A percentile compares a stretch with the other conserved stretches of the same genome.
phyloP scores from a whole-genome alignment of 192 early-diverging fungal species.

The Rhizophlyctis rosea region DNA sequence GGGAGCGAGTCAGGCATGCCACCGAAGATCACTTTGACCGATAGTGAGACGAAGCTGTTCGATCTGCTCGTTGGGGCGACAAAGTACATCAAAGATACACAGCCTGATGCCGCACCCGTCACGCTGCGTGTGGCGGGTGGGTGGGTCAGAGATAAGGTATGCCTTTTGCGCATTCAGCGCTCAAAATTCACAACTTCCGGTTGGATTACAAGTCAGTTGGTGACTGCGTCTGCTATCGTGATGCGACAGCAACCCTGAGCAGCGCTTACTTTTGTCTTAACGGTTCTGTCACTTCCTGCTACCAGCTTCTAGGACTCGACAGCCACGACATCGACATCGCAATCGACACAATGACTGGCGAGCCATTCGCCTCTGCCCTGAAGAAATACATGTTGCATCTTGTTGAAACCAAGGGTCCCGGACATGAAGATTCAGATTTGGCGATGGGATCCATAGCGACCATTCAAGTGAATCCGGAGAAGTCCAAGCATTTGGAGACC shows the following conservation, averaged over 20 bases:
- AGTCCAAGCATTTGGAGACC: conserved; percentile 97
- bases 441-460: conserved; percentile 60
- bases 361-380: conserved; percentile 78
- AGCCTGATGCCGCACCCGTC: conserved; percentile 49
- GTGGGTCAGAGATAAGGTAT: conserved; percentile 99
- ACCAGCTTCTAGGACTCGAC: conserved; percentile 75
- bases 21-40: too few relatives aligned
- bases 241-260: not conserved
- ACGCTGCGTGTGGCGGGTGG: conserved; percentile 91
- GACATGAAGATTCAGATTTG: conserved; percentile 17
- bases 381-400: conserved; percentile 62
- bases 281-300: not conserved
- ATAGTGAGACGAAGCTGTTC: conserved; percentile 67
- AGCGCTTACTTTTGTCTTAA: not conserved
- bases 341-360: conserved; percentile 89
- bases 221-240: not conserved
- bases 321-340: conserved; percentile 94
- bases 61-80: conserved; percentile 61
- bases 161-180: too few relatives aligned
- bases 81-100: conserved; percentile 43
- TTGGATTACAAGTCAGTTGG: conserved; percentile 17
- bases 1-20: too few relatives aligned
- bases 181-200: too few relatives aligned
- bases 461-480: conserved; percentile 89
- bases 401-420: not conserved